A percentile compares a stretch with the other conserved stretches of the same genome.
Evolutionary conservation across 1,284 basidiomycete species (phyloP).

Genomic region (Stereum hirsutum): DNA sequence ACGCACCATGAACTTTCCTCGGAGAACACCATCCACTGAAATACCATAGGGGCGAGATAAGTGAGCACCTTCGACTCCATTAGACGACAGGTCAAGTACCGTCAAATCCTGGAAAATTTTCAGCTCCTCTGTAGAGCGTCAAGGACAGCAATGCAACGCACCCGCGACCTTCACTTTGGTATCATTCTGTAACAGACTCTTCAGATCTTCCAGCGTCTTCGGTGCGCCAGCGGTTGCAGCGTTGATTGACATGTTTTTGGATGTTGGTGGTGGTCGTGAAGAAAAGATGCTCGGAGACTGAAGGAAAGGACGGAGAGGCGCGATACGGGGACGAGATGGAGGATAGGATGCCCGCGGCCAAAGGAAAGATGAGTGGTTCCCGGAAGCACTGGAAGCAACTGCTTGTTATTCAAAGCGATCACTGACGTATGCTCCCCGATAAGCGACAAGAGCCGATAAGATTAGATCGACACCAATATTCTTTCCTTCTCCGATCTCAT

Average conservation of each 20-base stretch:
- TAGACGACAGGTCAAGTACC: conserved; percentile 28
- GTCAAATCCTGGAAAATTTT: conserved; percentile 43
- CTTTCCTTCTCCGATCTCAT: no score
- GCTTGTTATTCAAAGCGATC: no score
- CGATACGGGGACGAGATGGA: no score
- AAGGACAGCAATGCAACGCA: conserved; percentile 23
- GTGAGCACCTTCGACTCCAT: background rate
- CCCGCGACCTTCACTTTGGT: conserved; percentile 91
- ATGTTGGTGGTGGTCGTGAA: background rate
- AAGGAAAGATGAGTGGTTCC: no score
- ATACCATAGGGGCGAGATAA: no score
- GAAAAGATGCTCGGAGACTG: background rate
- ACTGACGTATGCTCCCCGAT: no score
- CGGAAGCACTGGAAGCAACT: no score
- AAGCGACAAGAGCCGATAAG: no score
- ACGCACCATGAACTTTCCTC: conserved; percentile 87
- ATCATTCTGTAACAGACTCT: conserved; percentile 49
- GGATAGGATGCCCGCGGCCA: no score
- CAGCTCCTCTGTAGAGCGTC: background rate
- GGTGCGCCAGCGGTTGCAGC: conserved; percentile 38
- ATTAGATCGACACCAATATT: no score
- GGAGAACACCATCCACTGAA: conserved; percentile 84
- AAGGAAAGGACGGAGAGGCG: no score
- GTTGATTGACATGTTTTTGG: conserved; percentile 10
- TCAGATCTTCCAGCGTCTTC: conserved; percentile 48